Evolutionary conservation across 768 basidiomycete genomes (phyloP), one percentile per base, ranked within the genome.

Genomic region (Auriscalpium orientale): DNA sequence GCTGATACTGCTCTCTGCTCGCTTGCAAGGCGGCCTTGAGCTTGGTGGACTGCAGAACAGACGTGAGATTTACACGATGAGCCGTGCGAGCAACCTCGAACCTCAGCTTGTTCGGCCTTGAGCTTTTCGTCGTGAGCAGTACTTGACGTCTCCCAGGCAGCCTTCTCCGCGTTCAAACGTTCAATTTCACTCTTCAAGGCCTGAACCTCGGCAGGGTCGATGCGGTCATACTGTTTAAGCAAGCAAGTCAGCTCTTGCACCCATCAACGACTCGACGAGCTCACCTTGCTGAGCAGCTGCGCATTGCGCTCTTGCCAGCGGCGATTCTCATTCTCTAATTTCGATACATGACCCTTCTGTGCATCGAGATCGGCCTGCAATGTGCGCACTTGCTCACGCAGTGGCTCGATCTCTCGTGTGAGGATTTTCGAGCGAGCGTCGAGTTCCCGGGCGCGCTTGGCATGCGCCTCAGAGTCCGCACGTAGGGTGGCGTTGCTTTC

Each of bases 401-500:
- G 75, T 4, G 92, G 91, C 16, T 89, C 83, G 21, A 93, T 76
- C 64, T 94, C 82, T 20, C 72, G 60, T 8, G 79, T 76, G 0
- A 87, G 69, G 44, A 74, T 65, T 57, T 79, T 78, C 9, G 92
- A 73, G 67, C 84, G 83, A 46, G 65, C 64, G 45, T 89, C 87
- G 36, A 94, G 74, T 43, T 85, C 84, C 43, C 79, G 76, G 21
- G 84, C 77, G 45, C 83, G 84, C 68, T 85, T 89, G 22, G 78
- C 68, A 58, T 89, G 77, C n/a, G 73, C 76, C 58, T 91, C 88
- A 60, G 79, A 82, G 54, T 94, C 90, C 35, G 85, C 76, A 56
- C 91, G 83, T 1, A 95, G 76, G 1, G 89, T 92, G 0, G 85
- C 83, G 65, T 95, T 95, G 72, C 90, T 92, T 70, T 95, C 91